A percentile compares a stretch with the other conserved stretches of the same genome.
Evolutionary conservation across 1,284 basidiomycete genomes (phyloP).

Genomic region (Cryptococcus hybrid): DNA sequence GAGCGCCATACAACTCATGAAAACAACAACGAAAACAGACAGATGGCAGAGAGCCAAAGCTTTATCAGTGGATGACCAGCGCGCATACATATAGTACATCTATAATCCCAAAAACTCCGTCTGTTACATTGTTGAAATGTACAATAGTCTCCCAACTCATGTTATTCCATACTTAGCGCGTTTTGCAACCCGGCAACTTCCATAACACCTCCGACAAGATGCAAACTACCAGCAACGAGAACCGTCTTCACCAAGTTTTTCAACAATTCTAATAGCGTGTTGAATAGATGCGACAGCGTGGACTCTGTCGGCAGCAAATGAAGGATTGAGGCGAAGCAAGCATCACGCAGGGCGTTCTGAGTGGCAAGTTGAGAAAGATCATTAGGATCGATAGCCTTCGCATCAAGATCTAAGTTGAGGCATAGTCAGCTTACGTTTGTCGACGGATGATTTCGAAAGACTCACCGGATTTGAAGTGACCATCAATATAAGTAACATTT

Average conservation of each 20-base stretch:
- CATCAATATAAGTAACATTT: slow-evolving; percentile 89
- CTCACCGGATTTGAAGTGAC: slow-evolving; percentile 84
- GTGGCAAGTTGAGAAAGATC: slow-evolving; percentile 68
- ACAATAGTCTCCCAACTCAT: not conserved
- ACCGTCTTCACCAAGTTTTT: slow-evolving; percentile 56
- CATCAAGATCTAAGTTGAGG: slow-evolving; percentile 63
- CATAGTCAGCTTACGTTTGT: not conserved
- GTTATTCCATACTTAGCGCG: slow-evolving; percentile 44
- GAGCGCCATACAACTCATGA: no score
- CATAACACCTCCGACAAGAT: slow-evolving; percentile 91
- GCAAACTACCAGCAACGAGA: slow-evolving; percentile 87
- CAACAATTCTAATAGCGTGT: slow-evolving; percentile 70
- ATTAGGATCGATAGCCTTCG: slow-evolving; percentile 61
- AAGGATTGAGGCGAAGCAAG: slow-evolving; percentile 62
- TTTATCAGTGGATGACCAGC: not conserved
- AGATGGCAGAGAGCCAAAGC: not conserved
- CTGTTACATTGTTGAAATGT: not conserved
- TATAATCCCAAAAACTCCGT: not conserved
- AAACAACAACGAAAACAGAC: no score
- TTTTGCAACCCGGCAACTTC: slow-evolving; percentile 78
- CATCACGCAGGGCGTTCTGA: slow-evolving; percentile 70
- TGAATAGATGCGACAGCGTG: slow-evolving; percentile 86
- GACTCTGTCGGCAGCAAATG: slow-evolving; percentile 61
- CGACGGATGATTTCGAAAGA: not conserved
- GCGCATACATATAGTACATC: not conserved